Base-by-base conservation (phyloP, 2,329 filamentous ascomycete genomes). In the Xenoacremonium recifei region DNA sequence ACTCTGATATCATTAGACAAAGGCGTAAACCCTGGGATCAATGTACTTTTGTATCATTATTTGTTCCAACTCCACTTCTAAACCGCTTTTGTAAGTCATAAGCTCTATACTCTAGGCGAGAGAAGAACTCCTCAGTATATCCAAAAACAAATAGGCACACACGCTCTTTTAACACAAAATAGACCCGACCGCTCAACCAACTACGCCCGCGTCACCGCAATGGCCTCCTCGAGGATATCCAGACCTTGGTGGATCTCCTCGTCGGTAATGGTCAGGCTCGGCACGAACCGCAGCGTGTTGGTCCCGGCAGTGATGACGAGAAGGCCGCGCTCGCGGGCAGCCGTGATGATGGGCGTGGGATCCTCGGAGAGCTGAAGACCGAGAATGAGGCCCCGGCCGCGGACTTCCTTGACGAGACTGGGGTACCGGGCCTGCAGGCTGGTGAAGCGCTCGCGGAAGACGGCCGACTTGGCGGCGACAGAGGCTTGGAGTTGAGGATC, bases 231-330 rank as follows among this genome's bases (percentile, higher is more conserved):
- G 46, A 97, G 63, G 39, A 96, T 90, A 31, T 71, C 69, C 64
- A 96, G 70, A 0, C 89, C 90, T 50, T 85, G 75, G 53, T 83
- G 73, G 51, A 97, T 93, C 75, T 96, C 87, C 19, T 78, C 79
- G 54, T 89, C 82, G 1, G 80, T 85, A 44, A 99, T 87, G 5
- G 84, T 82, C 59, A 99, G 70, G 47, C 89, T 87, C 21, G 93
- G 93, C 42, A 97, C 90, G 57, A 99, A 96, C 35, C 93, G 77
- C 54, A 99, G 69, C 7, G 91, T 96, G 62, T 97, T 96, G 21
- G 84, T 90, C 1, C 93, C 93, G 20, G 89, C 92, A 2, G 90
- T 96, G 60, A 99, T 96, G 45, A 99, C 75, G 45, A 99, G 66
- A 58, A 99, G 65, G 0, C 93, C 93, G 45, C 89, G 77, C 71